phyloP scores from a whole-genome alignment of 1,284 basidiomycete genomes.

The Phylloporus gajari region DNA sequence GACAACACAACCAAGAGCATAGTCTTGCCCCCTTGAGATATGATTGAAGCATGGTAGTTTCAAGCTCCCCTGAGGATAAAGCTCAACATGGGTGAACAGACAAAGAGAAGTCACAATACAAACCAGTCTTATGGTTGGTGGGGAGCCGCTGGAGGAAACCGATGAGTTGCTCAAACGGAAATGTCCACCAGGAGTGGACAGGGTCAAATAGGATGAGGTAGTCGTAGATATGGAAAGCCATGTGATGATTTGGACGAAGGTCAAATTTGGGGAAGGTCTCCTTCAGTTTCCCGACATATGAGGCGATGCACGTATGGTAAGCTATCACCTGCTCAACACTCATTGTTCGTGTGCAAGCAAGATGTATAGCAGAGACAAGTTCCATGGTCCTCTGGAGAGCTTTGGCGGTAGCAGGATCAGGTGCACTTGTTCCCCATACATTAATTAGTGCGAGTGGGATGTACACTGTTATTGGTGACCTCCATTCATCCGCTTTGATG shows the following conservation, averaged over 20 bases:
- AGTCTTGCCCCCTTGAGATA: neutral
- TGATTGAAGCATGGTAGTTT: neutral
- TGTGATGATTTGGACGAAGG: neutral
- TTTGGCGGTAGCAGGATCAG: too few species aligned
- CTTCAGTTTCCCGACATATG: neutral
- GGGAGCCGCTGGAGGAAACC: neutral
- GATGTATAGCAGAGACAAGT: neutral
- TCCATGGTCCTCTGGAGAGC: neutral
- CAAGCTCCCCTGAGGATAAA: neutral
- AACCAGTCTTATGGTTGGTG: neutral
- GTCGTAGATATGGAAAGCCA: neutral
- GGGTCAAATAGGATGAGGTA: neutral
- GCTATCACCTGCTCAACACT: neutral
- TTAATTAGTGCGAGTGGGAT: neutral
- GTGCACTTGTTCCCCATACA: neutral
- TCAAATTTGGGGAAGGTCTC: neutral
- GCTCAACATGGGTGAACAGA: too few species aligned
- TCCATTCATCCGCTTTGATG: too few species aligned
- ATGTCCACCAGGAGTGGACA: neutral
- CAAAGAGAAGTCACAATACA: neutral
- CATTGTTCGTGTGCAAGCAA: neutral
- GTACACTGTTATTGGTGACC: too few species aligned
- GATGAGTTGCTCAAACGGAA: neutral
- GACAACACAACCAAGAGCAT: neutral
- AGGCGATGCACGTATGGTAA: neutral